These are phyloP conservation scores for Candida buenavistaensis DNA, from an alignment of 1,139 yeast genomes.

Conservation along the genomic window DNA sequence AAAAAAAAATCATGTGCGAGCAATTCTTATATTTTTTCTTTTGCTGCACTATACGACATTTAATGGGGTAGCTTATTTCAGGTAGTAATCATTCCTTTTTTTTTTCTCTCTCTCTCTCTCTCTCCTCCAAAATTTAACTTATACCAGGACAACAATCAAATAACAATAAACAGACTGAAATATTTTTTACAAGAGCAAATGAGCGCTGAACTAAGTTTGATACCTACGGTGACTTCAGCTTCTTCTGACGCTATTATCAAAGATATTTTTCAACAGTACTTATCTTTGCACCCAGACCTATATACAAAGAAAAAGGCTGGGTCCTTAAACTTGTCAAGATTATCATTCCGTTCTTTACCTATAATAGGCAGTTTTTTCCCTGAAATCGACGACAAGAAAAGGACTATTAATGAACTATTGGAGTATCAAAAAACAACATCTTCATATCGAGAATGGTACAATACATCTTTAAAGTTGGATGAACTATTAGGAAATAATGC, in stretches of 20 bases:
- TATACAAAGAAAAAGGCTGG: background rate
- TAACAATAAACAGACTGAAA: too few relatives aligned
- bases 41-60: too few relatives aligned
- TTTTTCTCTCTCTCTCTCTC: too few relatives aligned
- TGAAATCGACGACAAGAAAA: constrained; percentile 26
- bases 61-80: too few relatives aligned
- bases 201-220: constrained; percentile 5
- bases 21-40: too few relatives aligned
- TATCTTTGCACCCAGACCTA: constrained; percentile 8
- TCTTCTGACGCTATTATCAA: constrained; percentile 12
- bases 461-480: constrained; percentile 64
- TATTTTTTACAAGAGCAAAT: too few relatives aligned
- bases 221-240: constrained; percentile 3
- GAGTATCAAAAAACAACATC: constrained; percentile 58
- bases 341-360: constrained; percentile 24
- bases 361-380: constrained; percentile 29
- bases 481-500: constrained; percentile 56
- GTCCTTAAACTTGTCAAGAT: constrained; percentile 3
- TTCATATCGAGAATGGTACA: constrained; percentile 72
- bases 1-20: too few relatives aligned
- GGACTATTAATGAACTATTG: constrained; percentile 30
- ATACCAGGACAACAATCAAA: too few relatives aligned
- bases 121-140: too few relatives aligned
- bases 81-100: too few relatives aligned
- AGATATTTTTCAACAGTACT: constrained; percentile 12